Percentiles rank a stretch among this genome's conserved stretches.
Evolutionary conservation across 805 yeast genomes (phyloP).

Genomic region (Zygosaccharomyces bisporus): DNA sequence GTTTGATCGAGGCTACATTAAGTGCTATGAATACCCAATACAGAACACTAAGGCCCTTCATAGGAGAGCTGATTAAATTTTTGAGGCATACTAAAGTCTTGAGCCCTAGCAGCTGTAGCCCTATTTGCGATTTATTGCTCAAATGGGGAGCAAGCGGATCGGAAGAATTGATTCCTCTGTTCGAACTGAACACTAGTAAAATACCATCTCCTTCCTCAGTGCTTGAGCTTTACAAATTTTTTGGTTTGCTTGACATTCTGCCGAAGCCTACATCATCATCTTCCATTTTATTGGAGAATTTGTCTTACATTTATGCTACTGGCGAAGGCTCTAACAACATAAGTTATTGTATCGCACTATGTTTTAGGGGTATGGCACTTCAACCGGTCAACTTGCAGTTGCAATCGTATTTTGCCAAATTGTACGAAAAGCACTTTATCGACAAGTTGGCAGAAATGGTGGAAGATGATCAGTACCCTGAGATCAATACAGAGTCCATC

Average conservation of each 20-base stretch:
- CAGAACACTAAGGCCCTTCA: constrained; percentile 6
- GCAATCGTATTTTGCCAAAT: constrained; percentile 8
- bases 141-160: constrained; percentile 10
- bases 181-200: constrained; percentile 11
- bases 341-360: constrained; percentile 9
- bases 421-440: constrained; percentile 17
- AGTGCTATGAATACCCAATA: constrained; percentile 10
- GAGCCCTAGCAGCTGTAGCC: background rate
- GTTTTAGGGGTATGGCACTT: constrained; percentile 11
- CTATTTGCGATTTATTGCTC: constrained; percentile 1
- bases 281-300: constrained; percentile 17
- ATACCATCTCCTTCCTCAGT: background rate
- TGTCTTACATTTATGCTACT: constrained; percentile 14
- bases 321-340: background rate
- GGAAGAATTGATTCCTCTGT: constrained; percentile 5
- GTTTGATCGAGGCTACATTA: constrained; percentile 10
- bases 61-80: constrained; percentile 9
- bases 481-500: constrained; percentile 9
- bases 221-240: constrained; percentile 4
- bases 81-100: constrained; percentile 6
- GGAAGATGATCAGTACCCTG: constrained; percentile 4
- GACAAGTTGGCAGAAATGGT: constrained; percentile 12
- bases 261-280: constrained; percentile 6
- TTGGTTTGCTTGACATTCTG: constrained; percentile 6
- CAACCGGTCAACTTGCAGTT: constrained; percentile 5